Evolutionary conservation across 202 grass and related monocot genomes (phyloP).

Genomic region (Musa balbisiana): DNA sequence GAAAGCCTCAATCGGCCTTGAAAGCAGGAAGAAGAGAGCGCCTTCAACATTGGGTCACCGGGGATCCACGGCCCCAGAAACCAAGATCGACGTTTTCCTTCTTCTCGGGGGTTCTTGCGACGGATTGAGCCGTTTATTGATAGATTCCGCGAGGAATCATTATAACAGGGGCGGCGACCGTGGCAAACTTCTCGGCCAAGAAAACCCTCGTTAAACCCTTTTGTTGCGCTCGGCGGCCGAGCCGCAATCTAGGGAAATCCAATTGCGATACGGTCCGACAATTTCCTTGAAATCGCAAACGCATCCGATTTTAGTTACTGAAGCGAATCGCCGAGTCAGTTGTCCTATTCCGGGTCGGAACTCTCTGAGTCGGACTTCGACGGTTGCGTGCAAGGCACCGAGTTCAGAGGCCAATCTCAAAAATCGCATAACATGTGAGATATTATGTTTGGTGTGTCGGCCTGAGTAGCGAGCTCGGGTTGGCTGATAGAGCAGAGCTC

Average conservation of each 20-base stretch:
- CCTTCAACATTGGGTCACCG: not conserved
- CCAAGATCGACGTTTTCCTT: not conserved
- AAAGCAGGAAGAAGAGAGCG: not conserved
- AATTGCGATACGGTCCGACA: not conserved
- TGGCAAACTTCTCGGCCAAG: not conserved
- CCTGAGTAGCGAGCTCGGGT: too few species aligned
- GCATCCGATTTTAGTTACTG: too few species aligned
- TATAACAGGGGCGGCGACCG: not conserved
- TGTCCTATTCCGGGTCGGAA: too few species aligned
- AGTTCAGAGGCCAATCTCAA: too few species aligned
- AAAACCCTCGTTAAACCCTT: constrained; percentile 6
- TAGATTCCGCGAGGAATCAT: not conserved
- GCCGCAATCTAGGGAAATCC: not conserved
- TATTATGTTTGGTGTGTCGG: too few species aligned
- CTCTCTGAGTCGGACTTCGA: too few species aligned
- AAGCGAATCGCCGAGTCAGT: too few species aligned
- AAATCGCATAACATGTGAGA: too few species aligned
- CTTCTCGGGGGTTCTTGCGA: not conserved
- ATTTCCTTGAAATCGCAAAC: too few species aligned
- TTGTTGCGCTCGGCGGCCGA: not conserved
- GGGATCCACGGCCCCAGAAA: not conserved
- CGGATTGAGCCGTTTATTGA: not conserved
- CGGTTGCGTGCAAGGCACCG: too few species aligned
- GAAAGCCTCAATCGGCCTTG: not conserved
- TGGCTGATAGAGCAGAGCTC: too few species aligned